These are phyloP conservation scores for Boletus rufocinnamomeus DNA, from an alignment of 768 basidiomycete genomes.

Conservation along the genomic window DNA sequence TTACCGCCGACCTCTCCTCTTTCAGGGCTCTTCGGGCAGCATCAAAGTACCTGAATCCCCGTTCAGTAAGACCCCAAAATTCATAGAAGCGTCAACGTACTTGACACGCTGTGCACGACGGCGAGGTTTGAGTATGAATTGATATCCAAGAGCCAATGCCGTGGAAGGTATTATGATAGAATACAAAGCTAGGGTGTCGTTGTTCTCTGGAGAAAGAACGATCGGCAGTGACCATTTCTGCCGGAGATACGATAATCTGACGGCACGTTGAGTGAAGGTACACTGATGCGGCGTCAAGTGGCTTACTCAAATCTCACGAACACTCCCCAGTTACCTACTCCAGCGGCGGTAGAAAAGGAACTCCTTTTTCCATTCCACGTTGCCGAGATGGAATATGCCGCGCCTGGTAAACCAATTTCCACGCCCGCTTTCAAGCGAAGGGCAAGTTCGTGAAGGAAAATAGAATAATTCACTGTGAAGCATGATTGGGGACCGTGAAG, in stretches of 20 bases:
- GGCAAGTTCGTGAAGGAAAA: constrained; percentile 58
- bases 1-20: constrained; percentile 64
- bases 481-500: constrained; percentile 51
- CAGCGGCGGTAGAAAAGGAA: constrained; percentile 47
- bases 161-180: constrained; percentile 58
- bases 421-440: constrained; percentile 51
- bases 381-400: constrained; percentile 45
- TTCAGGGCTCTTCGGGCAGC: constrained; percentile 61
- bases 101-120: constrained; percentile 52
- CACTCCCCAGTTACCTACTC: constrained; percentile 49
- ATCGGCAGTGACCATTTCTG: constrained; percentile 62
- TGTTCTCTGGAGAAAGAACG: constrained; percentile 50
- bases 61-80: constrained; percentile 20
- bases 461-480: constrained; percentile 51
- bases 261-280: constrained; percentile 18
- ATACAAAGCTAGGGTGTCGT: constrained; percentile 50
- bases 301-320: constrained; percentile 56
- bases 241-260: constrained; percentile 56
- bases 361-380: constrained; percentile 50
- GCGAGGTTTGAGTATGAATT: constrained; percentile 57
- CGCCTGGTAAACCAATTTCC: constrained; percentile 50
- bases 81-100: constrained; percentile 39
- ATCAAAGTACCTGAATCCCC: constrained; percentile 57
- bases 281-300: constrained; percentile 7
- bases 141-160: constrained; percentile 53